Evolutionary conservation across 2,329 filamentous ascomycete species (phyloP), one percentile per base, ranked within the genome.

Genomic region (Aspergillus sp.): DNA sequence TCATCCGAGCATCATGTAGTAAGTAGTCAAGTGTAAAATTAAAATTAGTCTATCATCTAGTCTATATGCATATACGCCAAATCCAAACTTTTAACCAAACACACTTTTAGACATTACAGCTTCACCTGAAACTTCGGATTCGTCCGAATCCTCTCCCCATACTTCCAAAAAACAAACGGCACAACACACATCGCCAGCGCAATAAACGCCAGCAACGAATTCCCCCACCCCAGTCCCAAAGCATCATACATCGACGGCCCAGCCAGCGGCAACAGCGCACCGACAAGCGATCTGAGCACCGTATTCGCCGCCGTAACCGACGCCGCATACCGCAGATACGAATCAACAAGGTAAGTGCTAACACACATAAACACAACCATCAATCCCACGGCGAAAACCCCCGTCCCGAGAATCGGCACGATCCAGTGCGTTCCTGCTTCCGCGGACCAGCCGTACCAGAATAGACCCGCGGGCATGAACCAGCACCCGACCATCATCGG

Each of bases 301-400:
- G 56, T 63, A 13, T 59, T 64, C 5, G 86, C 86, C 0, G 88
- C 87, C 1, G 89, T 80, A 0, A 85, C 87, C 4, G 80, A 81
- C 15, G 88, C 86, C 1, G 85, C 83, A 61, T 86, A 83, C 57
- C 78, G 72, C 0, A 79, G 76, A 65, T 82, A 88, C 2, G 82
- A 80, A 55, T 90, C 86, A 34, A 89, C 81, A 3, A 89, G 78
- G 62, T 90, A 91, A 3, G 84, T 84, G 54, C 83, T 81, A 1
- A 83, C 73, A 0, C 79, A 77, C 78, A 86, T 83, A 55, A 73
- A 73, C 1, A 69, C 64, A 0, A 63, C 63, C 39, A 76, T 61
- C 13, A 71, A 45, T 0, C 71, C 71, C 5, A 73, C 39, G 0
- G 68, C 73, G 18, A 74, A 68, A 1, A 66, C 50, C 0, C 76